A percentile compares a stretch with the other conserved stretches of the same genome.
Evolutionary conservation across 768 basidiomycete genomes (phyloP).

Genomic region (Serendipita vermifera): DNA sequence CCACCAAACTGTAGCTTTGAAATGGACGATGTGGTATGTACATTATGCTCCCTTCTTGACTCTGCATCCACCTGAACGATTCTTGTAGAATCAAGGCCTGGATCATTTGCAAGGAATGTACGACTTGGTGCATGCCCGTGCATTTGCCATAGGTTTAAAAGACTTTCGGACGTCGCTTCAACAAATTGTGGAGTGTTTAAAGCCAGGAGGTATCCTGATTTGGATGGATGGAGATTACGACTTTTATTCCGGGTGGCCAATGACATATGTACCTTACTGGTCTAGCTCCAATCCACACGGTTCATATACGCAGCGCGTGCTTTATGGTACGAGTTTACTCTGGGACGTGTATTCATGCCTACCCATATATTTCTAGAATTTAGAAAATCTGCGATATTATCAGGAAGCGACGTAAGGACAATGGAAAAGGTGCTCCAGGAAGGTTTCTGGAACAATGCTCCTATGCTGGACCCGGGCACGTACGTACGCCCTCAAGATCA

Average conservation of each 20-base stretch:
- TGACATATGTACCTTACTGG: neutral
- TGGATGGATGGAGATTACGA: constrained; percentile 9
- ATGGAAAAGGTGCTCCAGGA: neutral
- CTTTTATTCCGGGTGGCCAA: too few species aligned
- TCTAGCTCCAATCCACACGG: neutral
- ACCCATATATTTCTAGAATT: neutral
- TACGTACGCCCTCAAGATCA: neutral
- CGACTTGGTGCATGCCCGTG: constrained; percentile 10
- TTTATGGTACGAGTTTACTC: neutral
- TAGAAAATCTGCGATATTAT: neutral
- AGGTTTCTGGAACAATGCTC: neutral
- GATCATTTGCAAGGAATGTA: too few species aligned
- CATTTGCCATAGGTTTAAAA: constrained; percentile 1
- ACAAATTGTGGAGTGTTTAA: constrained; percentile 1
- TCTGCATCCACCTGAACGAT: too few species aligned
- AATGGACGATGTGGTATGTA: too few species aligned
- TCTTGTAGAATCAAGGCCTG: too few species aligned
- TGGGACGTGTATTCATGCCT: neutral
- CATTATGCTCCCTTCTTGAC: too few species aligned
- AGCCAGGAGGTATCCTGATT: constrained; percentile 9
- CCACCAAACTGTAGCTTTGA: too few species aligned
- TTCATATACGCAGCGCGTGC: too few species aligned
- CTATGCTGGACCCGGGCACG: neutral
- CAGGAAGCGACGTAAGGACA: neutral
- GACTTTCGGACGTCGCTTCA: constrained; percentile 9